Base-by-base conservation (phyloP, 179 eudicot genomes). In the Amaranthus tricolor region DNA sequence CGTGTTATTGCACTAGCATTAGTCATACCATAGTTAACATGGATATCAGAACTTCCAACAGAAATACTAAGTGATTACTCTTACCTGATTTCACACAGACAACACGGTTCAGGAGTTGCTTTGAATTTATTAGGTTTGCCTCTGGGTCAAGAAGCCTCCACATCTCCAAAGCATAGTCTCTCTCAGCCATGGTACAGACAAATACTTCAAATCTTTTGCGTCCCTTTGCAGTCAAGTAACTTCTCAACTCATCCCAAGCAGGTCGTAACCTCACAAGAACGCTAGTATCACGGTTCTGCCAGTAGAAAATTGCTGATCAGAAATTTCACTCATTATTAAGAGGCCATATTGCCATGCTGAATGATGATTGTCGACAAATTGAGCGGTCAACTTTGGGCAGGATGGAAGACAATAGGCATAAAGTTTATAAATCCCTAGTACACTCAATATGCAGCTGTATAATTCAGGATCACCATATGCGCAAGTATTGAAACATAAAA, bases 111-210 rank as follows among this genome's bases (percentile, higher is more conserved):
- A 78, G 69, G 56, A 88, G 87, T 72, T 94, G 88, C 76, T 89
- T 92, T 40, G 88, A 63, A 76, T 79, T 84, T 75, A 94, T 94
- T 68, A 94, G 79, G 79, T 86, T 82, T 43, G 92, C 84, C 77
- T 84, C 97, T 58, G 94, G 98, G 76, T 94, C 98, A 48, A 94
- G 96, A 75, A 94, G 84, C 87, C 98, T 86, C 98, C 98, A 94
- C 88, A 94, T 94, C 81, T 94, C 98, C 74, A 94, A 80, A 31
- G 98, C 98, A 86, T 94, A 94, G 79, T 94, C 90, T 82, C 93
- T 90, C 79, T 94, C 98, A 50, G 98, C 98, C 98, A 94, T 92
- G 19, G 98, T 94, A 80, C 98, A 94, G 60, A 94, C 97, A 84
- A 82, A 92, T 74, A 94, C 98, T 86, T 94, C 96, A 88, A 94